Evolutionary conservation across 345 rosid genomes (phyloP).

Genomic region (Murraya paniculata): DNA sequence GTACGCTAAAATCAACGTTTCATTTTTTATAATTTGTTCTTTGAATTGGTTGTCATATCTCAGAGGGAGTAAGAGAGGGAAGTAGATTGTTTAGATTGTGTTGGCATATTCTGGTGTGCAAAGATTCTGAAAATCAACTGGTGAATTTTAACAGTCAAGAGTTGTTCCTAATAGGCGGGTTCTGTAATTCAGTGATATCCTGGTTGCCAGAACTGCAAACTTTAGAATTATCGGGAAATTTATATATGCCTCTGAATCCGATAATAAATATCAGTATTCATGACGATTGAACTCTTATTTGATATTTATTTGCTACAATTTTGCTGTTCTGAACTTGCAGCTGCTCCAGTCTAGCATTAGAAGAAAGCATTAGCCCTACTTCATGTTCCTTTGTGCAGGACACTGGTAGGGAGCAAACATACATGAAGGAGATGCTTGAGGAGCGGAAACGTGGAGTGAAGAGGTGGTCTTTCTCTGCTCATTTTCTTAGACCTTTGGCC

Average conservation of each 20-base stretch:
- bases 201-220: background rate
- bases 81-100: background rate
- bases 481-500: background rate
- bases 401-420: conserved; percentile 29
- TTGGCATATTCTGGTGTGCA: background rate
- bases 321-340: conserved; percentile 32
- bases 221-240: background rate
- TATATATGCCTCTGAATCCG: background rate
- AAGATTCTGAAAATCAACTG: background rate
- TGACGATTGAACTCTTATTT: background rate
- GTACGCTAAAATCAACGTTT: background rate
- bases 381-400: conserved; percentile 32
- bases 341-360: conserved; percentile 32
- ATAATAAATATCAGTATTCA: background rate
- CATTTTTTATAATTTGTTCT: background rate
- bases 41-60: background rate
- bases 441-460: conserved; percentile 48
- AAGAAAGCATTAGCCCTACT: conserved; percentile 35
- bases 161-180: background rate
- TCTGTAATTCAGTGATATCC: background rate
- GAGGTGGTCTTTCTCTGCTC: conserved; percentile 34
- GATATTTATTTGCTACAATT: background rate
- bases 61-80: background rate
- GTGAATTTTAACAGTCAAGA: background rate
- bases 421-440: conserved; percentile 26